Evolutionary conservation across 1,284 basidiomycete genomes (phyloP), one percentile per base, ranked within the genome.

Genomic region (Apiotrichum sp.): DNA sequence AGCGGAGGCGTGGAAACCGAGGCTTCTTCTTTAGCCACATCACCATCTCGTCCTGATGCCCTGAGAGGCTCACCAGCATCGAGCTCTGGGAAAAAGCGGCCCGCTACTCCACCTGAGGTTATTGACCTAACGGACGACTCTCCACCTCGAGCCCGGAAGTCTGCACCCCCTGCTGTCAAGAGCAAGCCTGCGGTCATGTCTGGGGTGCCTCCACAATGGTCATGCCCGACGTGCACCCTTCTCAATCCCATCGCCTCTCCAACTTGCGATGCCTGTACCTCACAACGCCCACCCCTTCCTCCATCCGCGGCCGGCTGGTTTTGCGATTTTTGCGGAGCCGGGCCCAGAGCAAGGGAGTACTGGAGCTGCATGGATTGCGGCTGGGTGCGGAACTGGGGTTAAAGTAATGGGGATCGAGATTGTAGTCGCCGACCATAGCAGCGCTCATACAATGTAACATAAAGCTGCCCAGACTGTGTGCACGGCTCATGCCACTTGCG

Each of bases 341-440:
- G 69, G 29, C 83, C 80, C 38, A 84, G 84, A 66, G 79, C 81
- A 3, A 80, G 82, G 63, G 80, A 84, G 32, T 82, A 84, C 61
- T 90, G 87, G 88, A 85, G 82, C 52, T 92, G 89, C 75, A 71
- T 75, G 13, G 81, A 79, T 58, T 91, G 89, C 66, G 87, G 87
- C 9, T 74, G 77, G 41, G 78, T 89, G 58, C 88, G 88, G 72
- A 70, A 74, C 34, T 72, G 65, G 64, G 73, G 72, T 5, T 74
- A 49, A 36, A 6, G 36, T 22, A 22, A 22, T 22, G 22, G 22
- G 22, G 22, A 22, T 22, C 22, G 22, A 22, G 22, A 22, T 22
- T 22, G 22, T 22, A 22, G 22, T 22, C 22, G 22, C 22, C 22
- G 22, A 22, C 22, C 22, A 22, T 22, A 22, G 22, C 22, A 22